Conservation (phyloP, 176 grass and related monocot species). For the Saccharum spontaneum region DNA sequence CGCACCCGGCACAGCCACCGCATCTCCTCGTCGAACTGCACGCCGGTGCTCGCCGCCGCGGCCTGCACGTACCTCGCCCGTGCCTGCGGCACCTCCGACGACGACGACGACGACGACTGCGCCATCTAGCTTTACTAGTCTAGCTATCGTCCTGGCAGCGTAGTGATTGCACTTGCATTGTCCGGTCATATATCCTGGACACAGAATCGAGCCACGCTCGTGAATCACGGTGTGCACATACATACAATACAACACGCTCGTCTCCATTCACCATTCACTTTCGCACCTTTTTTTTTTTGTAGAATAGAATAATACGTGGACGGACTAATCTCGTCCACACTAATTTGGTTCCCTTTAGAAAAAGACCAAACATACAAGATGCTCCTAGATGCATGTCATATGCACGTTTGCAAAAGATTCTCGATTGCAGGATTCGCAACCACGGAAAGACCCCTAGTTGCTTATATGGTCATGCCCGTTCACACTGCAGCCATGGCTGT, state of each 20-base stretch:
- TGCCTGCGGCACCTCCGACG: background rate
- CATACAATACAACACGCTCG: background rate
- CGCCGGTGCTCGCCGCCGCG: slow-evolving; percentile 5
- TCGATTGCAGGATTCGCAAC: no score
- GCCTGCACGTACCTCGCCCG: background rate
- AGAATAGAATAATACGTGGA: background rate
- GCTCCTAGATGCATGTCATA: no score
- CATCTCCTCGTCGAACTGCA: slow-evolving; percentile 42
- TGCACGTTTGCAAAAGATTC: no score
- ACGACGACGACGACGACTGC: background rate
- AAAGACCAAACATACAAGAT: background rate
- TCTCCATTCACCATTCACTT: background rate
- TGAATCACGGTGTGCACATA: background rate
- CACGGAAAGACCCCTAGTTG: no score
- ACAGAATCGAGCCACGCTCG: background rate
- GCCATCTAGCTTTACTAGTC: background rate
- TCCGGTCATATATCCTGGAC: background rate
- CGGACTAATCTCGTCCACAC: background rate
- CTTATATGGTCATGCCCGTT: no score
- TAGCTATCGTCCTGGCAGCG: background rate
- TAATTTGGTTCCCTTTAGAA: background rate
- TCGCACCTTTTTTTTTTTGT: background rate
- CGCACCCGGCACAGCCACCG: slow-evolving; percentile 61
- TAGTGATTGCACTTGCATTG: background rate
- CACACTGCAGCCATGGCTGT: no score